Conservation (phyloP, 192 early-diverging fungal genomes). For the Coemansia sp. region DNA sequence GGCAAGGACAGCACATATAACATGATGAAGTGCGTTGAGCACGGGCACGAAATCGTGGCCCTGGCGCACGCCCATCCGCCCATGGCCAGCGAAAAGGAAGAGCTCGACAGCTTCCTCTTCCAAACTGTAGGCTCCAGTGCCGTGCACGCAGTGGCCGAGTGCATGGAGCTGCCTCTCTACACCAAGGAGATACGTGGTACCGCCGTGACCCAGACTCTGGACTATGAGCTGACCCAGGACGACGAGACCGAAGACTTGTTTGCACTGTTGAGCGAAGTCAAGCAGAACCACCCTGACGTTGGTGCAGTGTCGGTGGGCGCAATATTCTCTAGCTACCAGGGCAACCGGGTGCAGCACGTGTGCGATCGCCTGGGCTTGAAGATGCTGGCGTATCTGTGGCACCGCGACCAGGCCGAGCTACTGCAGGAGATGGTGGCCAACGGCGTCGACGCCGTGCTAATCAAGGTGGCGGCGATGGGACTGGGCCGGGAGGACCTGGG, state of each 20-base stretch:
- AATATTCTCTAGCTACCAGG: slow-evolving; percentile 95
- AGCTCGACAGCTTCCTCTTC: slow-evolving; percentile 94
- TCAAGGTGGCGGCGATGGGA: slow-evolving; percentile 90
- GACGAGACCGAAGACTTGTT: slow-evolving; percentile 97
- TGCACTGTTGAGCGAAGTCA: slow-evolving; percentile 64
- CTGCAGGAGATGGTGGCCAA: slow-evolving; percentile 79
- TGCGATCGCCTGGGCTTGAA: slow-evolving; percentile 82
- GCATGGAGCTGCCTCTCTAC: slow-evolving; percentile 83
- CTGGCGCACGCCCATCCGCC: slow-evolving; percentile 88
- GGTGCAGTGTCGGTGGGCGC: slow-evolving; percentile 89
- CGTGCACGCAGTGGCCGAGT: slow-evolving; percentile 76
- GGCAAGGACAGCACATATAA: slow-evolving; percentile 97
- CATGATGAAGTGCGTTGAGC: slow-evolving; percentile 89
- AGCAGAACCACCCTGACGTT: slow-evolving; percentile 69
- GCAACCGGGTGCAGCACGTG: slow-evolving; percentile 94
- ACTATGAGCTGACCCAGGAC: slow-evolving; percentile 62
- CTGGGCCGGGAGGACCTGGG: slow-evolving; percentile 64
- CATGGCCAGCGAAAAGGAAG: slow-evolving; percentile 62
- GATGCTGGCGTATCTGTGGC: slow-evolving; percentile 86
- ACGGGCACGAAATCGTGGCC: slow-evolving; percentile 90
- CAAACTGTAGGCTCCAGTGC: slow-evolving; percentile 96
- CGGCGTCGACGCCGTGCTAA: slow-evolving; percentile 76
- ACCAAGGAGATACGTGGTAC: slow-evolving; percentile 66
- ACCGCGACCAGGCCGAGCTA: slow-evolving; percentile 76
- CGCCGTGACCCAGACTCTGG: slow-evolving; percentile 59